Conservation (phyloP, 805 yeast species). For the Cyberlindnera saturnus region DNA sequence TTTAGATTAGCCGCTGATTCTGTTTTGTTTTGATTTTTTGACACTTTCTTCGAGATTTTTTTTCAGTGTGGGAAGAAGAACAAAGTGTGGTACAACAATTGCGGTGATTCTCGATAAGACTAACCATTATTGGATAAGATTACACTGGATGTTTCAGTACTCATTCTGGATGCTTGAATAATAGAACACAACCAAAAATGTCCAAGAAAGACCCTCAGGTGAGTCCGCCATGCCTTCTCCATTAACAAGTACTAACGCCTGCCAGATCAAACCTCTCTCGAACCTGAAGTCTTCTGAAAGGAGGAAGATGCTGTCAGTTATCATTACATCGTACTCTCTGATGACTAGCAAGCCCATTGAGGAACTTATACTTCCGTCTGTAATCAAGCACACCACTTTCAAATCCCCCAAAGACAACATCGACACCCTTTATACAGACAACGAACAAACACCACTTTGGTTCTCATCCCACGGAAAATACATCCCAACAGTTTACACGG, state of each 20-base stretch:
- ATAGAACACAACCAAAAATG: slow-evolving; percentile 1
- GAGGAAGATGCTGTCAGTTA: slow-evolving; percentile 32
- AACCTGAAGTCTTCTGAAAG: slow-evolving; percentile 82
- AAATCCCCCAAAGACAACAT: slow-evolving; percentile 41
- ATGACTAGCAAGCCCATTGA: slow-evolving; percentile 27
- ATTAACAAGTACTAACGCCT: slow-evolving; percentile 1
- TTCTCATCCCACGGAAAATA: slow-evolving; percentile 47
- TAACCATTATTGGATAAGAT: too few species aligned
- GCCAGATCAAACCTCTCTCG: slow-evolving; percentile 60
- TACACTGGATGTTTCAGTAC: too few species aligned
- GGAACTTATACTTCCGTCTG: slow-evolving; percentile 17
- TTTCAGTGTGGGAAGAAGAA: too few species aligned
- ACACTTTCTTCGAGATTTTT: too few species aligned
- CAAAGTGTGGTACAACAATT: too few species aligned
- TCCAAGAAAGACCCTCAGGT: slow-evolving; percentile 12
- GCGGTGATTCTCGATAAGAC: too few species aligned
- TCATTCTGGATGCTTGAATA: too few species aligned
- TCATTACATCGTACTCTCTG: slow-evolving; percentile 37
- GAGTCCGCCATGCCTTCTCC: not conserved
- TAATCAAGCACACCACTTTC: slow-evolving; percentile 57
- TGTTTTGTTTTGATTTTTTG: too few species aligned
- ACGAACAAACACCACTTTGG: slow-evolving; percentile 65
- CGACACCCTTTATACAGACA: slow-evolving; percentile 66
- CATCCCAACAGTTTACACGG: slow-evolving; percentile 67
- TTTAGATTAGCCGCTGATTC: too few species aligned